These are phyloP conservation scores for Backusella sp. DNA, from an alignment of 192 early-diverging fungal species.

Conservation along the genomic window DNA sequence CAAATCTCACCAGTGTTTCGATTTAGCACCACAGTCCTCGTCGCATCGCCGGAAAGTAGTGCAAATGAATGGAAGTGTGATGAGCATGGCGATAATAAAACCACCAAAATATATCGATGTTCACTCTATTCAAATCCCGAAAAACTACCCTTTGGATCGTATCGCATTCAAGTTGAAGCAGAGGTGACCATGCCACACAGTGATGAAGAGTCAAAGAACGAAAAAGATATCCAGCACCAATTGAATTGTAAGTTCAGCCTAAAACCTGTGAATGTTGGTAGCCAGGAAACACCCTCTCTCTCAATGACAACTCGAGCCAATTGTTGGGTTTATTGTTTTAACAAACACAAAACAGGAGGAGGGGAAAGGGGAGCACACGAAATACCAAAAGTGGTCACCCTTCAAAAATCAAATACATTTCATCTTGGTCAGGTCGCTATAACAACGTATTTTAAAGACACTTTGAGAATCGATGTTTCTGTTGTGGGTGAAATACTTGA, in stretches of 20 bases:
- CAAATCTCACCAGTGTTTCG: neutral
- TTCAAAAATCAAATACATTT: neutral
- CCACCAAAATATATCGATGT: neutral
- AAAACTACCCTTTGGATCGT: slow-evolving; percentile 10
- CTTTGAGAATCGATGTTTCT: neutral
- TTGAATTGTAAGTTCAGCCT: neutral
- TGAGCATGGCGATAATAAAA: neutral
- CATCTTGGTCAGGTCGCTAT: neutral
- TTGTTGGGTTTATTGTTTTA: neutral
- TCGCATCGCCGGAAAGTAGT: neutral
- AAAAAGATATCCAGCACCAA: neutral
- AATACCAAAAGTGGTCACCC: neutral
- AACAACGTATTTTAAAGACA: neutral
- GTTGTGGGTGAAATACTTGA: neutral
- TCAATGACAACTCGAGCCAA: neutral
- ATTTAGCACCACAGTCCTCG: neutral
- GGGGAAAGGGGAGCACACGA: neutral
- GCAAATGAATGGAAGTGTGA: neutral
- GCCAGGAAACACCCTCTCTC: neutral
- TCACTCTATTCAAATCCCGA: slow-evolving; percentile 22
- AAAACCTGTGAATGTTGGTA: neutral
- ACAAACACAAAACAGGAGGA: neutral
- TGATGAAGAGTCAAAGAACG: neutral
- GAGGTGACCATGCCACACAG: neutral
- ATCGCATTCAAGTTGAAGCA: slow-evolving; percentile 21